Percentiles rank a stretch among this genome's conserved stretches.
phyloP scores from a whole-genome alignment of 768 basidiomycete genomes.

The Russula brevipes region DNA sequence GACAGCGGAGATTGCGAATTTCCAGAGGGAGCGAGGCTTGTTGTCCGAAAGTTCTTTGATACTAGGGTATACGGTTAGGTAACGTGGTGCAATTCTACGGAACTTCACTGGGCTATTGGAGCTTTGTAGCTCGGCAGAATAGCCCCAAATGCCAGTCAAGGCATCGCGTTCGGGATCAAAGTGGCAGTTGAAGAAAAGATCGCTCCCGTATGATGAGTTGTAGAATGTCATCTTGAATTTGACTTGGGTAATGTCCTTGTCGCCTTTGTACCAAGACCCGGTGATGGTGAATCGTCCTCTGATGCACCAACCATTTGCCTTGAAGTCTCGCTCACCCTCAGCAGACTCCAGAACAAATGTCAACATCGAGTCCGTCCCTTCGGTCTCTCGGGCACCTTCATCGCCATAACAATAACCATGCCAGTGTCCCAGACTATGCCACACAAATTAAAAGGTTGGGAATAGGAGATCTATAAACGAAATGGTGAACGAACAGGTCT shows the following conservation, averaged over 20 bases:
- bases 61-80: conserved; percentile 28
- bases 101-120: conserved; percentile 24
- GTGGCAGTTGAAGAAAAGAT: conserved; percentile 3
- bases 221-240: conserved; percentile 22
- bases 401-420: conserved; percentile 15
- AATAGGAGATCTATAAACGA: background rate
- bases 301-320: conserved; percentile 13
- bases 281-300: conserved; percentile 21
- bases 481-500: conserved; percentile 6
- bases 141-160: conserved; percentile 10
- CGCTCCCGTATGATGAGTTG: background rate
- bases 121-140: background rate
- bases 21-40: conserved; percentile 32
- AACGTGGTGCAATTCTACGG: conserved; percentile 26
- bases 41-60: conserved; percentile 26
- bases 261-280: conserved; percentile 21
- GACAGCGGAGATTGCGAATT: conserved; percentile 30
- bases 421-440: conserved; percentile 18
- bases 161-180: conserved; percentile 10
- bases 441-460: background rate
- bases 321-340: conserved; percentile 10
- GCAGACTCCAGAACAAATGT: conserved; percentile 13
- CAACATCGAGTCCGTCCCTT: conserved; percentile 7
- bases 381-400: background rate
- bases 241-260: conserved; percentile 18